Conservation (phyloP, 2,329 filamentous ascomycete species). For the Coleophoma crateriformis region DNA sequence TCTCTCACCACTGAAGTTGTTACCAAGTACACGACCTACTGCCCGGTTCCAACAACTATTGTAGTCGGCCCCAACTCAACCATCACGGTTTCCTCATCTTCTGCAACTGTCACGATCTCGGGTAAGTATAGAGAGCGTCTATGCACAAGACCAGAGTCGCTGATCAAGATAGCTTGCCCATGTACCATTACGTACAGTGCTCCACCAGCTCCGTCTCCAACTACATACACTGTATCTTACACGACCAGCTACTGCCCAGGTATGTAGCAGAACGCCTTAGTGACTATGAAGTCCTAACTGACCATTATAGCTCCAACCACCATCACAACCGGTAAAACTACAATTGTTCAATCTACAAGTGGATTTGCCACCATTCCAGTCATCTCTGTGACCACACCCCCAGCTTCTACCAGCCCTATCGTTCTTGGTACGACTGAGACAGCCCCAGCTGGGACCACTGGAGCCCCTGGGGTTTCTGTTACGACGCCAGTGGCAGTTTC, state of each 20-base stretch:
- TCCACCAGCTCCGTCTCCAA: not conserved
- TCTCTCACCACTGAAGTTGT: slow-evolving; percentile 33
- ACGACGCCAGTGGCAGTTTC: not conserved
- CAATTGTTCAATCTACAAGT: not conserved
- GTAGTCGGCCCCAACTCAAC: slow-evolving; percentile 54
- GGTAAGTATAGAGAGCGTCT: not conserved
- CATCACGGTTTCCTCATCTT: slow-evolving; percentile 60
- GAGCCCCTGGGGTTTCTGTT: not conserved
- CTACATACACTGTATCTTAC: not conserved
- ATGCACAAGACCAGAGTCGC: not conserved
- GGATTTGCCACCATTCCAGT: slow-evolving; percentile 1
- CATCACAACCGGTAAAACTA: not conserved
- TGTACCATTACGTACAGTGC: slow-evolving; percentile 25
- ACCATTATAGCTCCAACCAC: slow-evolving; percentile 9
- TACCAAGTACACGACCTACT: slow-evolving; percentile 41
- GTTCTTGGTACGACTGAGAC: not conserved
- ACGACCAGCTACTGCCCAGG: not conserved
- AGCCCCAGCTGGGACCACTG: not conserved
- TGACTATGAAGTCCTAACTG: slow-evolving; percentile 1
- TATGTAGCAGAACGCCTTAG: not conserved
- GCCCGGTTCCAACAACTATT: slow-evolving; percentile 51
- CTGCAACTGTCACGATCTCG: slow-evolving; percentile 37
- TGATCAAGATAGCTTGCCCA: slow-evolving; percentile 27
- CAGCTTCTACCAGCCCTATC: slow-evolving; percentile 3
- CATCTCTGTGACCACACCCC: not conserved